Evolutionary conservation across 495 filamentous ascomycete species (phyloP).

Genomic region (Immersiella caudata): DNA sequence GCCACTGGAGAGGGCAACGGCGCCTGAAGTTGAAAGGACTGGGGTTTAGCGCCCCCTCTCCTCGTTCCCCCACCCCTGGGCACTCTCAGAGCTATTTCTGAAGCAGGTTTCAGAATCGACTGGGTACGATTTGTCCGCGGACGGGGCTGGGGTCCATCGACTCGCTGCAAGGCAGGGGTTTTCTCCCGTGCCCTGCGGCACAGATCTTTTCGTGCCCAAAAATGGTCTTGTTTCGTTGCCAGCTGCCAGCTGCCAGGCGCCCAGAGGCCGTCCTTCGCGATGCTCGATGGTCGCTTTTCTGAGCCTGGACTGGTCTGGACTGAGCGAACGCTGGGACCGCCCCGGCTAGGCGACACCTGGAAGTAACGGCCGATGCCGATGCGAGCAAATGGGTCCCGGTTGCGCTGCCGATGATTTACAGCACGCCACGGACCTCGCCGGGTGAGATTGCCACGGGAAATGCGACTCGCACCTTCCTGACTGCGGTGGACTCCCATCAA

Average conservation of each 20-base stretch:
- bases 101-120: conserved; percentile 24
- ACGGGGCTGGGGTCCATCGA: conserved; percentile 34
- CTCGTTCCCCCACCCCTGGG: neutral
- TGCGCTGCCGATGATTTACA: conserved; percentile 14
- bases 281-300: neutral
- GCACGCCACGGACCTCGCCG: neutral
- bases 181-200: conserved; percentile 22
- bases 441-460: conserved; percentile 14
- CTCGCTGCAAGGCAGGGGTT: conserved; percentile 26
- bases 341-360: conserved; percentile 7
- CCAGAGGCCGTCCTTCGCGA: neutral
- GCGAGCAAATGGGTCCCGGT: conserved; percentile 10
- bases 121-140: conserved; percentile 24
- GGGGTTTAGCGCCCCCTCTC: conserved; percentile 16
- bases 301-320: neutral
- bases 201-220: conserved; percentile 10
- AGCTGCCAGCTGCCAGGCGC: conserved; percentile 13
- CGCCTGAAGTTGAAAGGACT: neutral
- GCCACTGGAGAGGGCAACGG: neutral
- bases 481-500: neutral
- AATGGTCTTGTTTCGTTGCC: neutral
- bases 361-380: conserved; percentile 17
- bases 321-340: conserved; percentile 9
- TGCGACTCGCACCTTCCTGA: neutral
- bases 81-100: conserved; percentile 20